phyloP scores from a whole-genome alignment of 768 basidiomycete species.

The Strobilomyces echinocephalus region DNA sequence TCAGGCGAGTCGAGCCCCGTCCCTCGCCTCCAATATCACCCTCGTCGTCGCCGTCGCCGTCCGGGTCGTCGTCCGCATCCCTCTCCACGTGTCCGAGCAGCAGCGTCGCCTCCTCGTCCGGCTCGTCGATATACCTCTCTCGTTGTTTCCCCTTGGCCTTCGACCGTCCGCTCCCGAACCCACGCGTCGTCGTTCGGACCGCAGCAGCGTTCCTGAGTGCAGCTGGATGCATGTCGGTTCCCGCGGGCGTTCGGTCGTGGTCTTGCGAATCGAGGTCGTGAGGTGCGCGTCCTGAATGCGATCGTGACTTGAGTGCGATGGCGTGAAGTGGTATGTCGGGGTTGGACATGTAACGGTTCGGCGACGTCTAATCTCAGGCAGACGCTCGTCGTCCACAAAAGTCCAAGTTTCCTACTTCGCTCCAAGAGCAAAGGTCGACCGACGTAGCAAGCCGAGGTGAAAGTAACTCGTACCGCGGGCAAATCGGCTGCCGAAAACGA shows the following conservation, averaged over 20 bases:
- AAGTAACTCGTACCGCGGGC: neutral
- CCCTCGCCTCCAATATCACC: conserved; percentile 33
- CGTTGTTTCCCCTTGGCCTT: conserved; percentile 42
- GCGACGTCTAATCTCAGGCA: neutral
- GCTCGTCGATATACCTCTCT: conserved; percentile 58
- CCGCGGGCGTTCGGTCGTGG: conserved; percentile 12
- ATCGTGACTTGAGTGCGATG: conserved; percentile 45
- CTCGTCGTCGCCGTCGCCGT: conserved; percentile 38
- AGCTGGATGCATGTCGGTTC: conserved; percentile 27
- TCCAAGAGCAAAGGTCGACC: neutral
- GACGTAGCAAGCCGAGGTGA: neutral
- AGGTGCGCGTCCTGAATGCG: conserved; percentile 45
- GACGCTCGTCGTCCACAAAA: conserved; percentile 1
- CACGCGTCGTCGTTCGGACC: conserved; percentile 18
- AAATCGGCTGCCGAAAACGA: neutral
- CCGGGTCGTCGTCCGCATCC: conserved; percentile 33
- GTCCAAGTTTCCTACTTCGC: neutral
- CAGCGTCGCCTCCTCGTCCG: conserved; percentile 57
- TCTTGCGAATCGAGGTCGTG: conserved; percentile 22
- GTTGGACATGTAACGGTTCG: conserved; percentile 24
- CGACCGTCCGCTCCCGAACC: conserved; percentile 11
- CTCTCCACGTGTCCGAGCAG: conserved; percentile 35
- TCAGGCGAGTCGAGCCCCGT: conserved; percentile 24
- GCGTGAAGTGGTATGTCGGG: conserved; percentile 70
- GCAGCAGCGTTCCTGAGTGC: conserved; percentile 33